Evolutionary conservation across 1,284 basidiomycete species (phyloP), one percentile per base, ranked within the genome.

Genomic region (Pascua guehoae): DNA sequence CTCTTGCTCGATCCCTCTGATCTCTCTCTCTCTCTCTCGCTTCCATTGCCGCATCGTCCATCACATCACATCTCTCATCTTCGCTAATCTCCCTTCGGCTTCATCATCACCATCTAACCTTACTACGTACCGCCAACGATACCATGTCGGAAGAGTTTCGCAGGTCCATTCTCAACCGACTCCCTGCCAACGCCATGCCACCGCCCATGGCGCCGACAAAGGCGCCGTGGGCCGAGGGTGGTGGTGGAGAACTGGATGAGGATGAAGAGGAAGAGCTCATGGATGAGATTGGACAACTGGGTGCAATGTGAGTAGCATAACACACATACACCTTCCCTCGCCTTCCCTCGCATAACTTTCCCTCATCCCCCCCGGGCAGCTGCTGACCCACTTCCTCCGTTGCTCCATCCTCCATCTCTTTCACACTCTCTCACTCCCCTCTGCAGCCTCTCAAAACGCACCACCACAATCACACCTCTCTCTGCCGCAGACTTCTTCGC

Each of bases 401-500:
- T 24, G 12, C 2, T 17, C 47, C 5, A 11, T 12, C 12, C 24
- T 32, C 24, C 24, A 32, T 32, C 24, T 32, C 24, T 32, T 32
- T 32, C 24, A 32, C 24, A 4, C 7, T 32, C 24, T 32, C 24
- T 32, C 24, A 32, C 7, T 32, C 24, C 24, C 7, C 24, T 32
- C 7, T 7, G 4, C 24, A 32, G 24, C 24, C 24, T 32, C 24
- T 32, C 24, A 32, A 32, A 32, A 32, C 24, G 24, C 24, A 32
- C 24, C 24, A 7, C 24, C 24, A 32, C 24, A 32, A 7, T 83
- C 63, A 66, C 85, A 0, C 89, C 91, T 0, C 82, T 94, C 45
- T 90, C 88, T 38, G 88, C 88, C 0, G 78, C 83, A 9, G 79
- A 79, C 0, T 93, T 83, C 79, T 94, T 94, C 71, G 74, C 80